Base-by-base conservation (phyloP, 2,329 filamentous ascomycete species). In the Xylariaceae sp. region DNA sequence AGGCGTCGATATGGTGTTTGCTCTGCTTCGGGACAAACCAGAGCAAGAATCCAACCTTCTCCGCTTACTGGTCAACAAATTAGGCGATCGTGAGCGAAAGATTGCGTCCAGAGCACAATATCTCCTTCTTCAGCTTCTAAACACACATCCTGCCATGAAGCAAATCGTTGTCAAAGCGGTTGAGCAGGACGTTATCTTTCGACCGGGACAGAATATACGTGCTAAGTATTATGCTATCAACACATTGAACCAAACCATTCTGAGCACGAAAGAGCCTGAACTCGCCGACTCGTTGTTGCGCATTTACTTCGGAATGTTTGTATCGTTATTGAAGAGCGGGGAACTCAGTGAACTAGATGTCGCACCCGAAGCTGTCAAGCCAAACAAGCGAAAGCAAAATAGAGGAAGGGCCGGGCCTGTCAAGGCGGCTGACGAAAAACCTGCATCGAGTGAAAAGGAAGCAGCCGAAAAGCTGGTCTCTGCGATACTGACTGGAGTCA, bases 171-270 rank as follows among this genome's bases (percentile, higher is more conserved):
- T 96, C 51, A 83, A 80, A 47, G 81, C 83, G 9, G 82, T 98
- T 33, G 91, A 98, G 64, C 83, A 86, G 41, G 91, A 97, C 54
- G 78, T 95, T 35, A 70, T 98, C 17, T 85, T 96, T 60, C 81
- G 89, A 39, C 87, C 90, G 0, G 87, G 88, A 9, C 93, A 97
- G 64, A 91, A 81, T 57, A 74, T 85, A 28, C 87, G 94, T 54
- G 88, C 91, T 31, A 94, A 88, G 61, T 98, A 98, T 67, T 96
- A 95, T 64, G 90, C 89, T 26, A 83, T 95, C 62, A 96, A 96
- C 62, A 97, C 93, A 0, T 74, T 98, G 37, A 98, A 98, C 62
- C 94, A 98, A 67, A 97, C 91, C 0, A 90, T 97, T 37, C 67
- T 98, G 37, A 95, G 87, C 63, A 78, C 69, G 41, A 93, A 85